Base-by-base conservation (phyloP, 768 basidiomycete species). In the Collybia mongolica region DNA sequence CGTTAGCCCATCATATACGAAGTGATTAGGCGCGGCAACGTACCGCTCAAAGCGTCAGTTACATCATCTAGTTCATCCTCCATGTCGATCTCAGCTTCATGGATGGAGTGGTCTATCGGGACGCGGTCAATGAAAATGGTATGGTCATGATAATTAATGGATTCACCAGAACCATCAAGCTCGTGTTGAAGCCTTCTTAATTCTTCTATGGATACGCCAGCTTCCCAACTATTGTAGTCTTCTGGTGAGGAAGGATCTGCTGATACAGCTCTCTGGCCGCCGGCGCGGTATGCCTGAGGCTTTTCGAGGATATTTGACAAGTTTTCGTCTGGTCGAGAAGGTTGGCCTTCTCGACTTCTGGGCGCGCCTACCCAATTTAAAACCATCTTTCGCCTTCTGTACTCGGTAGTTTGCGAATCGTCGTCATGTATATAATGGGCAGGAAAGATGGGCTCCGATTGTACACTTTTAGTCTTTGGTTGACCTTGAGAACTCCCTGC, bases 211-310 rank as follows among this genome's bases (percentile, higher is more conserved):
- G 63, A 60, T 1, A 61, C 52, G 1, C 57, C 56, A 17, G 57
- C 58, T 38, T 71, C 69, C 69, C 69, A 69, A 11, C 52, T 55
- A 37, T 55, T 47, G 32, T 61, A 61, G 3, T 59, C 60, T 23
- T 43, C 53, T 23, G 32, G 32, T 3, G 42, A 23, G 5, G 49
- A 39, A 20, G 39, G 51, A 14, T 32, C 14, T 3, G 14, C 14
- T 14, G 11, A 14, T 11, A 9, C 2, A 11, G 32, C 14, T 2
- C 3, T 3, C 7, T 14, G 32, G 11, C 32, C 11, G 14, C 32
- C 11, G 14, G 32, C 32, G 11, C 32, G 32, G 11, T 32, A 3
- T 14, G 7, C 9, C 14, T 32, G 32, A 32, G 14, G 5, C 14
- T 32, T 32, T 46, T n/a, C 49, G 4, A 43, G 38, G 17, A 49